Evolutionary conservation across 768 basidiomycete genomes (phyloP).

Genomic region (Mycena belliarum): DNA sequence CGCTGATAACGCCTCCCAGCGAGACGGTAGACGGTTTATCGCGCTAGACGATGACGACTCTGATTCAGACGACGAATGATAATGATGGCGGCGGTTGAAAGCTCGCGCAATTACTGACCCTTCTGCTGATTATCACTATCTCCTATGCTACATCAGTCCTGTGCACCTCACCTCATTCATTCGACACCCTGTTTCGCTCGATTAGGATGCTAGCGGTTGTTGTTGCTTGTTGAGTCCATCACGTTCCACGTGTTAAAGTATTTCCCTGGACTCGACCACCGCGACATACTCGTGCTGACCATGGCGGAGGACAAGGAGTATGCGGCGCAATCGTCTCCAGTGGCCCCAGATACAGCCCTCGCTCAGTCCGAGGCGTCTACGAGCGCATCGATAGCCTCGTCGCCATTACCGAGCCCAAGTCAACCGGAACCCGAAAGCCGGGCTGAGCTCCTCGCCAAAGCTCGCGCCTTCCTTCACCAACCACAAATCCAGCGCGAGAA

Average conservation of each 20-base stretch:
- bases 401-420: background rate
- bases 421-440: conserved; percentile 28
- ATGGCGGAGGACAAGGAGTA: background rate
- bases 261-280: too few species aligned
- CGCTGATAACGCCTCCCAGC: conserved; percentile 25
- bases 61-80: conserved; percentile 25
- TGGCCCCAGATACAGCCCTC: background rate
- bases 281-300: too few species aligned
- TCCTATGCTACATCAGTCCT: too few species aligned
- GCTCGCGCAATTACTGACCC: too few species aligned
- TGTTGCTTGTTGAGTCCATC: background rate
- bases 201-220: conserved; percentile 9
- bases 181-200: background rate
- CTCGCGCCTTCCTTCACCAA: conserved; percentile 65
- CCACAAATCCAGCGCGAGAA: conserved; percentile 66
- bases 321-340: background rate
- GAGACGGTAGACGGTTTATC: conserved; percentile 49
- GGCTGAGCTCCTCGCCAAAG: conserved; percentile 50
- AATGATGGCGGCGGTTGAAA: too few species aligned
- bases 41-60: conserved; percentile 45
- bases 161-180: too few species aligned
- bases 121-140: too few species aligned
- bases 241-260: conserved; percentile 1
- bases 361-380: background rate
- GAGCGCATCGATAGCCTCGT: background rate